phyloP scores from a whole-genome alignment of 768 basidiomycete species.

The Suillus spraguei region DNA sequence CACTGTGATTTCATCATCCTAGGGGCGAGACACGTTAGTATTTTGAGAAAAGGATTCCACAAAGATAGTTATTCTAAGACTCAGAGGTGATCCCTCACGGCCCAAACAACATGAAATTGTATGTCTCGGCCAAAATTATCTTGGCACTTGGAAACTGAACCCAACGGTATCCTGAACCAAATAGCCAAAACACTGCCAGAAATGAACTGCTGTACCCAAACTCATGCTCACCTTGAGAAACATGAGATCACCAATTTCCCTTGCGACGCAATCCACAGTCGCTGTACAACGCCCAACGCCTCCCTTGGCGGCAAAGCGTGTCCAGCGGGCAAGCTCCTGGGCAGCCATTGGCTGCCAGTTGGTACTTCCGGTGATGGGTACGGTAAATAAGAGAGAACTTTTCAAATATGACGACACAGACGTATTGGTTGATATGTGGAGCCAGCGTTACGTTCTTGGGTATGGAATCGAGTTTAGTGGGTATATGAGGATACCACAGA shows the following conservation, averaged over 20 bases:
- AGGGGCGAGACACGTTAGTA: background rate
- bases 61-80: background rate
- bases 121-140: background rate
- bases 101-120: background rate
- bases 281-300: conserved; percentile 85
- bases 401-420: background rate
- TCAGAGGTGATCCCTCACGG: background rate
- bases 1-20: conserved; percentile 83
- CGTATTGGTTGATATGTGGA: background rate
- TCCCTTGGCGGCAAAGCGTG: conserved; percentile 81
- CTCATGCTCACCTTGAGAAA: conserved; percentile 67
- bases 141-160: background rate
- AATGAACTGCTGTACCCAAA: background rate
- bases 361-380: background rate
- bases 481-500: background rate
- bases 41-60: background rate
- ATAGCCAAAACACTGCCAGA: conserved; percentile 2
- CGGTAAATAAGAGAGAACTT: background rate
- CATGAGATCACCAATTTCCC: conserved; percentile 79
- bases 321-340: conserved; percentile 76
- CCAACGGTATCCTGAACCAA: background rate
- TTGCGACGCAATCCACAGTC: conserved; percentile 71
- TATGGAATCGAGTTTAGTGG: background rate
- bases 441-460: conserved; percentile 3
- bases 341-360: conserved; percentile 55